Percentiles rank a stretch among this genome's conserved stretches.
Conservation (phyloP, 106 monocot species). For the Ottelia alismoides region DNA sequence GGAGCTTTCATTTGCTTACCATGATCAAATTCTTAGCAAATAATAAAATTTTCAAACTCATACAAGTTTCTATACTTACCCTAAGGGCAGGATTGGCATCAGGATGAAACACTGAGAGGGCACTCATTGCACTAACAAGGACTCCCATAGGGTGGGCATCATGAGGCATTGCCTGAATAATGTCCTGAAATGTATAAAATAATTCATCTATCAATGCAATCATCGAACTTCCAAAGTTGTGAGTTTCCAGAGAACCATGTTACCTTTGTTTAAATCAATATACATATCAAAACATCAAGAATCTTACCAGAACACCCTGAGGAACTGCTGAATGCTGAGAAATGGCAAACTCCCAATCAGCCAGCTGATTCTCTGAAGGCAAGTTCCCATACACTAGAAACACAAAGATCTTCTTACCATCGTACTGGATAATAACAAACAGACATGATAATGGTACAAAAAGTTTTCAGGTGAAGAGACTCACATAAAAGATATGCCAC, state of each 20-base stretch:
- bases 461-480: conserved; percentile 1
- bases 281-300: too few relatives aligned
- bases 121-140: conserved; percentile 86
- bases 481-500: conserved; percentile 94
- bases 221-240: too few relatives aligned
- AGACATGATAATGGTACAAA: neutral
- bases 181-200: conserved; percentile 61
- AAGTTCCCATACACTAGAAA: conserved; percentile 81
- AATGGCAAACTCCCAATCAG: conserved; percentile 84
- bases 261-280: too few relatives aligned
- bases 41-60: too few relatives aligned
- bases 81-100: conserved; percentile 97
- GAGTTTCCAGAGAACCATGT: too few relatives aligned
- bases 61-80: too few relatives aligned
- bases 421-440: neutral
- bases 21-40: too few relatives aligned
- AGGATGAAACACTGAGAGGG: conserved; percentile 90
- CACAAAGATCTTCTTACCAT: conserved; percentile 1
- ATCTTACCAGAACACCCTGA: conserved; percentile 85
- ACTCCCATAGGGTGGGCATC: conserved; percentile 97
- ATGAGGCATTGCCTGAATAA: conserved; percentile 92
- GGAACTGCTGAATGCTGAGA: conserved; percentile 94
- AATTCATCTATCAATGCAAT: too few relatives aligned
- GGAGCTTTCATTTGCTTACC: too few relatives aligned
- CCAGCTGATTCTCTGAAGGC: conserved; percentile 67